Base-by-base conservation (phyloP, 2,329 filamentous ascomycete species). In the Cadophora sp. region DNA sequence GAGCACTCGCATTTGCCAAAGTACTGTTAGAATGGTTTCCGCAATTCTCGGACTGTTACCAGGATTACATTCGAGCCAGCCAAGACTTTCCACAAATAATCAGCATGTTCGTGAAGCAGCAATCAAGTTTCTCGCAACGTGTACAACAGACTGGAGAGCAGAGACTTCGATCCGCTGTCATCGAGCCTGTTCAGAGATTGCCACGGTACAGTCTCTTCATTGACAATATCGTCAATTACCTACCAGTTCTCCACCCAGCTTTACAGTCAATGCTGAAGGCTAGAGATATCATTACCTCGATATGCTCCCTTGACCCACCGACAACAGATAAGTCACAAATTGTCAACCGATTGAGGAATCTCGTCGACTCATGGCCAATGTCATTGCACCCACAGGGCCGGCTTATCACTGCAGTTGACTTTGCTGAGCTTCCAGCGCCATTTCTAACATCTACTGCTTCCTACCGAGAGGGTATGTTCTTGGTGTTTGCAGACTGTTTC, bases 201-300 rank as follows among this genome's bases (percentile, higher is more conserved):
- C 96, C 96, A 29, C 91, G 96, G 29, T 99, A 99, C 81, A 97
- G 93, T 76, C 84, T 99, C 43, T 91, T 98, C 77, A 98, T 99
- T 74, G 96, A 99, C 81, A 94, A 97, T 76, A 97, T 99, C 76
- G 88, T 96, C 59, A 89, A 91, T 72, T 94, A 92, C 69, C 86
- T 98, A 22, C 94, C 95, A 4, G 88, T 94, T 62, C 89, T 92
- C 9, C 94, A 98, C 77, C 92, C 94, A 2, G 94, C 94, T 0
- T 85, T 97, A 64, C 91, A 92, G 73, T 85, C 87, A 2, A 90
- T 99, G 81, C 86, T 97, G 51, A 94, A 93, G 77, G 94, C 96
- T 0, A 87, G 95, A 72, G 96, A 98, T 78, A 92, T 97, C 64
- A 94, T 99, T 73, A 94, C 94, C 24, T 96, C 97, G 64, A 99